Percentiles rank a stretch among this genome's conserved stretches.
Conservation (phyloP, 306 rosid species). For the Adenanthera pavonina region DNA sequence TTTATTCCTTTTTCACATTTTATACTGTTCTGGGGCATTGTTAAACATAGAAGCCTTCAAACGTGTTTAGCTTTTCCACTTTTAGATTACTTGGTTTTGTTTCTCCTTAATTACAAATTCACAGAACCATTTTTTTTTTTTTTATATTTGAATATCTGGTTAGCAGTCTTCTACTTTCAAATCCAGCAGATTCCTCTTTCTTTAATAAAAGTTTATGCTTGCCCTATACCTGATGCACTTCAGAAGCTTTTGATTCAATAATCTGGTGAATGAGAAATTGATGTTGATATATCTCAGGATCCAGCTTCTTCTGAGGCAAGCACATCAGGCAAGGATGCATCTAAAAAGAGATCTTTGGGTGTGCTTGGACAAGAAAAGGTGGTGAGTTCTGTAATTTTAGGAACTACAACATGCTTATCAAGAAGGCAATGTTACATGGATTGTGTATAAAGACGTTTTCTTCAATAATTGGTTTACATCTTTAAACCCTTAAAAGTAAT, state of each 20-base stretch:
- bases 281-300: conserved; percentile 52
- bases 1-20: conserved; percentile 22
- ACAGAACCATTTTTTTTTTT: conserved; percentile 23
- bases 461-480: conserved; percentile 19
- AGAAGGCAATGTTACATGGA: conserved; percentile 27
- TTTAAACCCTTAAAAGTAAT: neutral
- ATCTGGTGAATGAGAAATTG: conserved; percentile 31
- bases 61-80: conserved; percentile 1
- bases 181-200: neutral
- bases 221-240: conserved; percentile 1
- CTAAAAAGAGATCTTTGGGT: conserved; percentile 57
- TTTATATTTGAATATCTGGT: conserved; percentile 24
- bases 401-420: conserved; percentile 22
- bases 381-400: conserved; percentile 52
- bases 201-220: conserved; percentile 35
- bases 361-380: conserved; percentile 44
- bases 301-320: conserved; percentile 57
- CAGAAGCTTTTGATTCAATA: conserved; percentile 26
- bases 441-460: neutral
- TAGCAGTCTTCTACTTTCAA: conserved; percentile 22
- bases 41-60: conserved; percentile 20
- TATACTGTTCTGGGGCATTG: conserved; percentile 19
- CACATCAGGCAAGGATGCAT: conserved; percentile 50
- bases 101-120: conserved; percentile 28
- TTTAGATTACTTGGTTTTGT: conserved; percentile 19